Evolutionary conservation across 305 asterid species (phyloP).

Genomic region (Fraxinus paxiana): DNA sequence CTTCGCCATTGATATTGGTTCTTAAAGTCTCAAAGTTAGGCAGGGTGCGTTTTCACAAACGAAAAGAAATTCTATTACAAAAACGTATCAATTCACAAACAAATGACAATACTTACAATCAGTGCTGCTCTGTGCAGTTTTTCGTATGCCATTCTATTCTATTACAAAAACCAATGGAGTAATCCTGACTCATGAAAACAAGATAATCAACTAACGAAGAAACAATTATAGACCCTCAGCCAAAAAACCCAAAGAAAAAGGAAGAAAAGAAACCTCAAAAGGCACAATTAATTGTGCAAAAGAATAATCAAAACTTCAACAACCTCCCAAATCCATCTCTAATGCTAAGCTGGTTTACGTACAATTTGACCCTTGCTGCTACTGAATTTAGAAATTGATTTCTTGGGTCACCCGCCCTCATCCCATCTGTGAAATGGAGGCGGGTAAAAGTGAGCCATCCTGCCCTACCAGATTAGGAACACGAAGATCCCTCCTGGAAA

Average conservation of each 20-base stretch:
- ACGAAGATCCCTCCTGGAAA: not conserved
- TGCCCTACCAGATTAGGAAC: not conserved
- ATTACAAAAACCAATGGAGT: conserved; percentile 41
- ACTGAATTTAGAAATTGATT: conserved; percentile 11
- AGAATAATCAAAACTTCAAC: conserved; percentile 55
- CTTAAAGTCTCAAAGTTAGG: not conserved
- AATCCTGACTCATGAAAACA: conserved; percentile 28
- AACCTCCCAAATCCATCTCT: conserved; percentile 38
- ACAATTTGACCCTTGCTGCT: conserved; percentile 35
- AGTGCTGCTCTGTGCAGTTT: conserved; percentile 14
- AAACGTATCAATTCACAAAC: conserved; percentile 33
- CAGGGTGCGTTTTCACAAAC: not conserved
- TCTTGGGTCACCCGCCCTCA: conserved; percentile 52
- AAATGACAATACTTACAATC: conserved; percentile 37
- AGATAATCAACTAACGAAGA: conserved; percentile 20
- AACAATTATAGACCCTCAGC: conserved; percentile 6
- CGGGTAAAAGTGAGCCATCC: not conserved
- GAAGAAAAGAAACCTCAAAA: conserved; percentile 27
- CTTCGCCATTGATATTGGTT: not conserved
- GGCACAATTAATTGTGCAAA: conserved; percentile 55
- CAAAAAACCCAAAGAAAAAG: conserved; percentile 25
- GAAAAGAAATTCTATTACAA: not conserved
- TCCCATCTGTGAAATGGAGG: conserved; percentile 18
- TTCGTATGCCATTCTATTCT: conserved; percentile 27
- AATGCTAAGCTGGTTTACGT: conserved; percentile 34